Conservation (phyloP, 129 eudicot species). For the Saposhnikovia divaricata region DNA sequence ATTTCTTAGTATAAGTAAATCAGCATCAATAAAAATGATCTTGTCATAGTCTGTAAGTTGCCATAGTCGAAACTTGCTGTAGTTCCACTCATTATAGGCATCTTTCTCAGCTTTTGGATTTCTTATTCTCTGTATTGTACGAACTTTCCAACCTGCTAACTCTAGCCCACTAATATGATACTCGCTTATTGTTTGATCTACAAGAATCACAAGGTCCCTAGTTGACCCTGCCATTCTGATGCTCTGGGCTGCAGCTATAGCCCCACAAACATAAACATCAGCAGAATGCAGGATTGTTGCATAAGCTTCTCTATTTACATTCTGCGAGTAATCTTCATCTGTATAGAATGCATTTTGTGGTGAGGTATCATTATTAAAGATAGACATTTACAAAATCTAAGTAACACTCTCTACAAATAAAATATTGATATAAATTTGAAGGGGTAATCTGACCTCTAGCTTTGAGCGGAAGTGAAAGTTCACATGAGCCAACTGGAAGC, state of each 20-base stretch:
- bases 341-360: not conserved
- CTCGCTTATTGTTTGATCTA: slow-evolving; percentile 41
- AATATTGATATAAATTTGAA: not conserved
- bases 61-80: slow-evolving; percentile 69
- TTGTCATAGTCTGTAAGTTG: slow-evolving; percentile 60
- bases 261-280: slow-evolving; percentile 52
- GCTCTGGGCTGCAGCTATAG: slow-evolving; percentile 61
- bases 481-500: slow-evolving; percentile 59
- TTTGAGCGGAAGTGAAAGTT: slow-evolving; percentile 49
- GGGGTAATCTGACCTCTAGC: slow-evolving; percentile 25
- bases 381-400: not conserved
- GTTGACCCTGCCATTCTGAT: slow-evolving; percentile 56
- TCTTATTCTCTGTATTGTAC: slow-evolving; percentile 44
- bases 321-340: slow-evolving; percentile 26
- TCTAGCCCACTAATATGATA: slow-evolving; percentile 48
- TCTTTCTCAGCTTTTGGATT: slow-evolving; percentile 59
- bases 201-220: slow-evolving; percentile 52
- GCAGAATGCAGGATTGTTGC: slow-evolving; percentile 65
- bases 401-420: not conserved
- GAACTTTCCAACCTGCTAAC: slow-evolving; percentile 53
- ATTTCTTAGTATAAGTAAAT: slow-evolving; percentile 42
- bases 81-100: slow-evolving; percentile 65
- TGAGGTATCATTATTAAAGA: not conserved
- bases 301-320: slow-evolving; percentile 39
- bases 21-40: slow-evolving; percentile 59